Conservation (phyloP, 257 asterid species). For the Agastache rugosa region DNA sequence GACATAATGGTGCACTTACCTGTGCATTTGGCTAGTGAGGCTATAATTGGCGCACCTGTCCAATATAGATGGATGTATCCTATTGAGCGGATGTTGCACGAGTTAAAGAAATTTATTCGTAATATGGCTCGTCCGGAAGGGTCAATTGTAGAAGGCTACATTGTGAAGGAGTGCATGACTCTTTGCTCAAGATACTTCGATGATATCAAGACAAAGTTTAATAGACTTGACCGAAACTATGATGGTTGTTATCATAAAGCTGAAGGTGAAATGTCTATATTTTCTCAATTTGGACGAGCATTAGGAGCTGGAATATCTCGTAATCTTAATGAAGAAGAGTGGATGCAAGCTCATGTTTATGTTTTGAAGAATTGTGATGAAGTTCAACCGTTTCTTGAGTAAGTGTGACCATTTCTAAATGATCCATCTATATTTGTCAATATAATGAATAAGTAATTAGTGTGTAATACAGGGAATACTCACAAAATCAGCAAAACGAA, state of each 20-base stretch:
- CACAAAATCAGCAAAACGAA: neutral
- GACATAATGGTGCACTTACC: conserved; percentile 15
- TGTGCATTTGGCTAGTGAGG: conserved; percentile 6
- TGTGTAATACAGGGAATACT: neutral
- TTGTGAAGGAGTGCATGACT: neutral
- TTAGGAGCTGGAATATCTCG: neutral
- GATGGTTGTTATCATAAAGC: neutral
- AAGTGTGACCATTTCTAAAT: neutral
- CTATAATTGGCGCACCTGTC: neutral
- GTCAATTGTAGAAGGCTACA: conserved; percentile 9
- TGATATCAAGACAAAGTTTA: neutral
- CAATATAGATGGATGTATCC: conserved; percentile 14
- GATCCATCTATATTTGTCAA: neutral
- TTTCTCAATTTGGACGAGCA: neutral
- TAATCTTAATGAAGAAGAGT: neutral
- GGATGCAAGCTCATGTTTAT: conserved; percentile 7
- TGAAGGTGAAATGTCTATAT: neutral
- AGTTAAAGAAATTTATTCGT: neutral
- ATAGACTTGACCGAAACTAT: neutral
- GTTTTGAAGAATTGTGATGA: conserved; percentile 2
- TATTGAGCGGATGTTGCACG: neutral
- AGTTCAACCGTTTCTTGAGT: neutral
- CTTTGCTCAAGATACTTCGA: neutral
- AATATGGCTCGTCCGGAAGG: conserved; percentile 16
- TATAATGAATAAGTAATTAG: neutral